Conservation (phyloP, 1,284 basidiomycete species). For the Neolentinus lepideus region DNA sequence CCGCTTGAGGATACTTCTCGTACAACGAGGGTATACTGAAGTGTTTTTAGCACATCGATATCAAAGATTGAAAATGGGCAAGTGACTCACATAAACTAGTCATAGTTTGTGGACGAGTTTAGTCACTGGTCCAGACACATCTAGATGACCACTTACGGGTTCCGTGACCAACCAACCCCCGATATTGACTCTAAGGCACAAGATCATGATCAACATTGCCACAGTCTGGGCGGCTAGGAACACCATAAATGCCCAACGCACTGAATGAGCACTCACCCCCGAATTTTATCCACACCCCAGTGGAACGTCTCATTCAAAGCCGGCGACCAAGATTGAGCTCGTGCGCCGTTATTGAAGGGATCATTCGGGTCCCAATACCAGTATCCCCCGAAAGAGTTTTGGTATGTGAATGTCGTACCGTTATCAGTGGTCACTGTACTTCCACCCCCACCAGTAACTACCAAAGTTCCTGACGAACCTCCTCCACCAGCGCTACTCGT, state of each 20-base stretch:
- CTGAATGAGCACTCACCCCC: slow-evolving; percentile 33
- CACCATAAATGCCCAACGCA: slow-evolving; percentile 3
- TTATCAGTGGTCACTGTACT: slow-evolving; percentile 57
- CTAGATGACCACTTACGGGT: slow-evolving; percentile 56
- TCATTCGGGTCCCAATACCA: slow-evolving; percentile 63
- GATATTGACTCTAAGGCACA: slow-evolving; percentile 60
- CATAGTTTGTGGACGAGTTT: slow-evolving; percentile 3
- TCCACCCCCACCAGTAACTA: slow-evolving; percentile 65
- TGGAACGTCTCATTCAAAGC: slow-evolving; percentile 79
- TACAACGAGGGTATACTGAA: slow-evolving; percentile 71
- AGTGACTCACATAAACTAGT: slow-evolving; percentile 49
- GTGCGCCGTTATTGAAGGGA: slow-evolving; percentile 77
- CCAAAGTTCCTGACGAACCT: slow-evolving; percentile 12
- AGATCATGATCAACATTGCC: slow-evolving; percentile 3
- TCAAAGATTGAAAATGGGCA: background rate
- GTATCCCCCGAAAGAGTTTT: slow-evolving; percentile 60
- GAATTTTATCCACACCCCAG: slow-evolving; percentile 68
- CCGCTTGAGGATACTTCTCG: slow-evolving; percentile 65
- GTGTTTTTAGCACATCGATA: slow-evolving; percentile 18
- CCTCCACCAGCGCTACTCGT: background rate
- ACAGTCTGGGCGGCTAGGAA: background rate
- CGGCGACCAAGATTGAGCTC: slow-evolving; percentile 78
- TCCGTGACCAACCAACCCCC: slow-evolving; percentile 92
- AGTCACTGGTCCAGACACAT: background rate
- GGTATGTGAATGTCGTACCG: slow-evolving; percentile 63